Percentiles rank a stretch among this genome's conserved stretches.
Conservation (phyloP, 768 basidiomycete species). For the Tremella fuciformis region DNA sequence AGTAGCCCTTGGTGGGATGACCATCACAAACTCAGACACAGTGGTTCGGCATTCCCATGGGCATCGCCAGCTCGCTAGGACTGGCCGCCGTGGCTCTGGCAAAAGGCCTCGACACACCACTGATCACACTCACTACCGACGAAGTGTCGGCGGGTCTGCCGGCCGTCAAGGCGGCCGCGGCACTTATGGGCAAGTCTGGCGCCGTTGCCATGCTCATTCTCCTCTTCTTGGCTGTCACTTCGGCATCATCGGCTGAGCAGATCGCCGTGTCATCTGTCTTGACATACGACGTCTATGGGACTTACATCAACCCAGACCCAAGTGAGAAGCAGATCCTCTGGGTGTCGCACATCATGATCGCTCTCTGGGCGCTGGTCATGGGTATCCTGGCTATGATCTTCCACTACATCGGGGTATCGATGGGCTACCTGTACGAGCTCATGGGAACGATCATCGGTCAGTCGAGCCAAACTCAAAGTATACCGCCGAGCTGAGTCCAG, state of each 20-base stretch:
- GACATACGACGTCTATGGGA: conserved; percentile 51
- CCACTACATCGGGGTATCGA: conserved; percentile 82
- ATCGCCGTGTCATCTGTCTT: conserved; percentile 70
- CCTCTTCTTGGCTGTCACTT: conserved; percentile 74
- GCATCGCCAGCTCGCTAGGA: conserved; percentile 79
- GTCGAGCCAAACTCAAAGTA: no score
- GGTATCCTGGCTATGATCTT: conserved; percentile 80
- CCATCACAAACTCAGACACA: no score
- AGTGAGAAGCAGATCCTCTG: conserved; percentile 57
- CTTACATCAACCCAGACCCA: conserved; percentile 77
- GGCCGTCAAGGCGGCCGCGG: conserved; percentile 67
- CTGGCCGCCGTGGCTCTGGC: conserved; percentile 77
- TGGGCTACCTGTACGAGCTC: conserved; percentile 79
- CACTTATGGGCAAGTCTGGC: conserved; percentile 74
- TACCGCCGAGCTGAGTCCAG: conserved; percentile 45
- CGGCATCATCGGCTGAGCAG: conserved; percentile 81
- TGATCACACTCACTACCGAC: conserved; percentile 56
- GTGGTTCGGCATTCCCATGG: conserved; percentile 82
- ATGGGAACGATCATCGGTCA: conserved; percentile 24
- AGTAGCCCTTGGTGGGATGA: no score
- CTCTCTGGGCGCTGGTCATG: conserved; percentile 57
- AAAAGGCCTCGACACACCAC: conserved; percentile 55
- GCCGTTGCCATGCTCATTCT: conserved; percentile 71
- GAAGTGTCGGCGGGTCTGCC: conserved; percentile 85
- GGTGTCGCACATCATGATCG: conserved; percentile 35